Evolutionary conservation across 2,329 filamentous ascomycete genomes (phyloP).

Genomic region (Apiospora sp.): DNA sequence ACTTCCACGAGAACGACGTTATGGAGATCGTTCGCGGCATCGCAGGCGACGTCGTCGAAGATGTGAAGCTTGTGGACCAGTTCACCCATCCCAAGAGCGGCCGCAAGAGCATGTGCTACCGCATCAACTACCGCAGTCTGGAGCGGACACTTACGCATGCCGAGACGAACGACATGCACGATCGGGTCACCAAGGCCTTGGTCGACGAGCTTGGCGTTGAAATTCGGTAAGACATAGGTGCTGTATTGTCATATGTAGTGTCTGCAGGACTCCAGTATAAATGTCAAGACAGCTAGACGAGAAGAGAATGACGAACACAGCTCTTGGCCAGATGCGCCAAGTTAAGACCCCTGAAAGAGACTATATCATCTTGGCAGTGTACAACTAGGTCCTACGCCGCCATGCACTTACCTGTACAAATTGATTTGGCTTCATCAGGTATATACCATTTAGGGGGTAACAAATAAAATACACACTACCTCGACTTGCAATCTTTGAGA

Average conservation of each 20-base stretch:
- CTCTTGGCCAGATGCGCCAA: neutral
- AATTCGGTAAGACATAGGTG: slow-evolving; percentile 61
- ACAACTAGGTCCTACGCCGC: neutral
- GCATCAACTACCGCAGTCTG: slow-evolving; percentile 91
- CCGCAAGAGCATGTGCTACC: slow-evolving; percentile 86
- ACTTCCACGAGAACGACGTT: slow-evolving; percentile 93
- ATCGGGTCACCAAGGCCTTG: slow-evolving; percentile 69
- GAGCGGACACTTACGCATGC: slow-evolving; percentile 88
- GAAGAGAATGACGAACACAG: neutral
- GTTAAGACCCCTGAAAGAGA: neutral
- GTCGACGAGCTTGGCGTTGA: slow-evolving; percentile 80
- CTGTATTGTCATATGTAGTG: neutral
- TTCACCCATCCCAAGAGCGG: slow-evolving; percentile 89
- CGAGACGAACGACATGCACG: slow-evolving; percentile 81
- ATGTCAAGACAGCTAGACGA: neutral
- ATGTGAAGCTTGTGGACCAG: slow-evolving; percentile 83
- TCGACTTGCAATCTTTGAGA: too few relatives aligned
- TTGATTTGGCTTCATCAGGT: neutral
- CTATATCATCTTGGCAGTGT: neutral
- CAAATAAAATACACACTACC: too few relatives aligned
- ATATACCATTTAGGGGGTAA: neutral
- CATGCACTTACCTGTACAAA: too few relatives aligned
- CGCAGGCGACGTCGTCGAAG: slow-evolving; percentile 85
- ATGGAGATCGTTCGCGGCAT: slow-evolving; percentile 93
- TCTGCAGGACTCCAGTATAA: neutral